Conservation (phyloP, 2,329 filamentous ascomycete genomes). For the Sporothrix pallida region DNA sequence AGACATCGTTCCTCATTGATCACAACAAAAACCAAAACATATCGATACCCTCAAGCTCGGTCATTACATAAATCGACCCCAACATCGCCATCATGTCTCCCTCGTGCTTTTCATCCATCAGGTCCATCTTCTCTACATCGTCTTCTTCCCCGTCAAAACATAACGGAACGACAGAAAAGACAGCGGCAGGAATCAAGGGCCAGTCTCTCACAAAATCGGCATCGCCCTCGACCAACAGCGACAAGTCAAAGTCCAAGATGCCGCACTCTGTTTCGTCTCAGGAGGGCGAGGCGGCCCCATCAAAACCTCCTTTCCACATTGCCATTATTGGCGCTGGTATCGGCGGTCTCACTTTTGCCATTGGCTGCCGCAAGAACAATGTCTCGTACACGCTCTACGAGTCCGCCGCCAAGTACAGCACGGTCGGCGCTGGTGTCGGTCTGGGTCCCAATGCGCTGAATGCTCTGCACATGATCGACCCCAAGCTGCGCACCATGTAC, state of each 20-base stretch:
- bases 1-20: not conserved
- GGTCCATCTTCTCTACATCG: constrained; percentile 1
- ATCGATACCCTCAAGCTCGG: not conserved
- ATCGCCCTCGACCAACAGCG: not conserved
- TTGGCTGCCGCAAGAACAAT: constrained; percentile 44
- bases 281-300: not conserved
- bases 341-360: constrained; percentile 48
- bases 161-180: not conserved
- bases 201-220: not conserved
- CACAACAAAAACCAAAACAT: not conserved
- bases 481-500: constrained; percentile 44
- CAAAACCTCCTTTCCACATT: constrained; percentile 44
- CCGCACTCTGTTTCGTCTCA: constrained; percentile 26
- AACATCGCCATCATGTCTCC: not conserved
- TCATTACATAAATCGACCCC: too few species aligned
- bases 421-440: constrained; percentile 48
- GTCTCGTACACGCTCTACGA: constrained; percentile 47
- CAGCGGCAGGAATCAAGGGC: not conserved
- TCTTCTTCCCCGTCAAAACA: not conserved
- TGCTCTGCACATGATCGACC: constrained; percentile 37
- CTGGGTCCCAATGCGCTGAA: constrained; percentile 46
- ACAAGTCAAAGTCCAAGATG: constrained; percentile 23
- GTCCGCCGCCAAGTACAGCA: constrained; percentile 44
- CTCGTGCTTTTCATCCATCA: constrained; percentile 5
- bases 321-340: constrained; percentile 51